Evolutionary conservation across 1,284 basidiomycete genomes (phyloP), one percentile per base, ranked within the genome.

Genomic region (Cerioporus squamosus): DNA sequence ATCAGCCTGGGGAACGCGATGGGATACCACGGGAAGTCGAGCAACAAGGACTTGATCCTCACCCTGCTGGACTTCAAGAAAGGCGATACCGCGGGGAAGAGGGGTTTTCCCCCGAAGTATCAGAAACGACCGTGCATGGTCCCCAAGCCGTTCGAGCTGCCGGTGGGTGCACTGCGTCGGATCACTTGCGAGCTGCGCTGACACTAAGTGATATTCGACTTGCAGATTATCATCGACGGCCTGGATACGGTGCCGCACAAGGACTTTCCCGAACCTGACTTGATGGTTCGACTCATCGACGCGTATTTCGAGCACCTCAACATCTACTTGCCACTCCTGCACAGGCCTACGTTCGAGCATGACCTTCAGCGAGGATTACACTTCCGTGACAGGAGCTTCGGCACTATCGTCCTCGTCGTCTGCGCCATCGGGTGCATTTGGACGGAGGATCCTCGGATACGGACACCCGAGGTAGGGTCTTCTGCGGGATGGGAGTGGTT

Each of bases 401-500:
- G 83, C 14, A 81, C 82, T 17, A 82, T 88, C 4, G 80, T 92
- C 40, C 74, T 94, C 33, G 76, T 93, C 33, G 83, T 95, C 0
- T 93, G 91, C 68, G 91, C 94, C 0, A 77, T 86, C 51, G 93
- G 85, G 0, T 76, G 89, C 0, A 81, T 88, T 20, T 89, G 79
- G 68, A 83, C 85, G 10, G 79, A 87, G 45, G 91, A 93, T 68
- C 79, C 81, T 0, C 78, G 89, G 6, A 84, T 88, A 36, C 33
- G 10, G 1, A 69, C 87, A 62, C 74, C 77, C 18, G 76, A 80
- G 14, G 78, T 76, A 20, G 55, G 46, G 44, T 68, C 70, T 24
- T 82, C 85, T 50, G 87, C 86, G 3, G 91, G 91, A 0, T 92
- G 89, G 88, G 82, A 82, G 61, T 93, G 84, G 79, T 87, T 88